A percentile compares a stretch with the other conserved stretches of the same genome.
phyloP scores from a whole-genome alignment of 2,329 filamentous ascomycete species.

The Sclerotinia trifoliorum region DNA sequence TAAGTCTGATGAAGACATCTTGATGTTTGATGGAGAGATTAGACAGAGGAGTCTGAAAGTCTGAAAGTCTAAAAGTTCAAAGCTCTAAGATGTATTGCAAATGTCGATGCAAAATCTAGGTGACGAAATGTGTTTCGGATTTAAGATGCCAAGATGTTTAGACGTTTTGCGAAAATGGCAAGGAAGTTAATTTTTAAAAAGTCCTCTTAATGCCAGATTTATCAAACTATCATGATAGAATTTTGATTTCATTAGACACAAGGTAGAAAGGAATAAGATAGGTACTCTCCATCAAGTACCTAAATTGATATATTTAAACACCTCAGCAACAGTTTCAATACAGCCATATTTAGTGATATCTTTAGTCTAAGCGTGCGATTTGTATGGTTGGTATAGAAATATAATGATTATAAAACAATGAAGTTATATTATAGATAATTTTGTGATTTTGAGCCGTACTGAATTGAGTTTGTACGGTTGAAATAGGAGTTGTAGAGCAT shows the following conservation, averaged over 20 bases:
- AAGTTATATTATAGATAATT: accelerated
- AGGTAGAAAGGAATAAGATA: background rate
- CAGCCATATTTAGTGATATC: background rate
- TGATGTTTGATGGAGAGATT: background rate
- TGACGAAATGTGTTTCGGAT: no score
- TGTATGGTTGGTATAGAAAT: background rate
- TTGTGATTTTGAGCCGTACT: background rate
- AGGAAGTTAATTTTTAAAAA: background rate
- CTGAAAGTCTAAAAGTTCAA: background rate
- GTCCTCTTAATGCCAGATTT: background rate
- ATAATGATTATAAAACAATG: background rate
- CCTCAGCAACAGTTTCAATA: background rate
- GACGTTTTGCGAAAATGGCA: accelerated
- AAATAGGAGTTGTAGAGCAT: background rate
- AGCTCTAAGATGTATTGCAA: no score
- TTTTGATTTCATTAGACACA: background rate
- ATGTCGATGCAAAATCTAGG: background rate
- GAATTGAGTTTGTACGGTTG: no score
- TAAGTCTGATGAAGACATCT: background rate
- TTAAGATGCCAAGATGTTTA: background rate
- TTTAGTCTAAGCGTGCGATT: accelerated
- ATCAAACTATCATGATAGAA: background rate
- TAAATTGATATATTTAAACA: background rate
- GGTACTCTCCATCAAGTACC: accelerated
- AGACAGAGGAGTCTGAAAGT: background rate